Evolutionary conservation across 192 early-diverging fungal species (phyloP), one percentile per base, ranked within the genome.

Genomic region (Oehlia diaphana): DNA sequence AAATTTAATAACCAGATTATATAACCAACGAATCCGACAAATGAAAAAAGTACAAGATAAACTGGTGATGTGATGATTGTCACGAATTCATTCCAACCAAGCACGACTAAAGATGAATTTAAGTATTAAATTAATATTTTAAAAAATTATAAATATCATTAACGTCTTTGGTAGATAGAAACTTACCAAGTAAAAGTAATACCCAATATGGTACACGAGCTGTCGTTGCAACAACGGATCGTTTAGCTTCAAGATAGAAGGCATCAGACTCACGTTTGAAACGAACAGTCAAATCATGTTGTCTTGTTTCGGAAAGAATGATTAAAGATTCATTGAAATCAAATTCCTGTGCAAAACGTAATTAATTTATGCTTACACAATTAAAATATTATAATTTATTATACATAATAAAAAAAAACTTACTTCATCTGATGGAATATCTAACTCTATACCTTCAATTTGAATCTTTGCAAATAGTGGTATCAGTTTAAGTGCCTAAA

Each of bases 31-130:
- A 88, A 80, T 23, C 91, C 90, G 4, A 92, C 73, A 77, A 95
- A 74, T 0, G 87, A 83, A 49, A 89, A 81, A 19, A 91, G 80
- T 28, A 97, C 80, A 74, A 97, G 85, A 77, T 96, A 97, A 14
- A 96, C 28, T 28, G 98, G 98, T 79, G 92, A 97, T 58, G 88
- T 90, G 50, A 98, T 78, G 23, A 99, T 88, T 1, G 92, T 77
- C 84, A 95, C 89, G 35, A 96, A 93, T 84, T 99, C 98, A 79
- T 99, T 99, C 95, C 96, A 99, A 28, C 98, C 98, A 6, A 99
- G 87, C 13, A 93, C 77, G 6, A 97, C 82, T 49, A 95, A 84
- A 73, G 77, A 78, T 26, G 65, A n/a, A 5, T 31, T 31, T 31
- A 31, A 31, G 31, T 31, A 31, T 2, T 31, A 31, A 31, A 31